Evolutionary conservation across 345 rosid species (phyloP).

Genomic region (Moricandia moricandioides): DNA sequence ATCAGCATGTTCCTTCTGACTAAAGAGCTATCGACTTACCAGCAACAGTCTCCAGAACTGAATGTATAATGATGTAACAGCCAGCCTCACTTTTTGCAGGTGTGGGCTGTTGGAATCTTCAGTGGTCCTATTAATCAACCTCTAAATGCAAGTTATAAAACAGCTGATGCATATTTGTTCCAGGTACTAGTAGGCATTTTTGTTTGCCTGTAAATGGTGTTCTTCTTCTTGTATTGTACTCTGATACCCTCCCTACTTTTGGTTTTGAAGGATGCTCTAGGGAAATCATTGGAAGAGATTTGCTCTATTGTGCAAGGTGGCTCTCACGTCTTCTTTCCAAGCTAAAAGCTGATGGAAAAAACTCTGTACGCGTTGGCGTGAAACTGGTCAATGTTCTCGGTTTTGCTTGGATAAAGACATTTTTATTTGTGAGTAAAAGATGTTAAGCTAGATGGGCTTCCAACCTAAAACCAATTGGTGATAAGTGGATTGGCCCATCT

Average conservation of each 20-base stretch:
- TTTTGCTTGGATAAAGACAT: neutral
- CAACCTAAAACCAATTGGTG: no score
- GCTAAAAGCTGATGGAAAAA: neutral
- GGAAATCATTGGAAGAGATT: neutral
- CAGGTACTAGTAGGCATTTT: neutral
- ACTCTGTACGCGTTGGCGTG: neutral
- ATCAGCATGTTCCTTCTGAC: neutral
- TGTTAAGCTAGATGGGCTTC: no score
- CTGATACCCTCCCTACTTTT: neutral
- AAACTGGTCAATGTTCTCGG: neutral
- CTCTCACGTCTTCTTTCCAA: neutral
- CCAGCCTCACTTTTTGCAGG: neutral
- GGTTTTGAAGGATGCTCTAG: neutral
- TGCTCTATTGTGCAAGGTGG: neutral
- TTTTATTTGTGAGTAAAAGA: neutral
- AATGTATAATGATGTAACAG: neutral
- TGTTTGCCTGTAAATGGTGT: neutral
- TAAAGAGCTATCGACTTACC: neutral
- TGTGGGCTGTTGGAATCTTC: neutral
- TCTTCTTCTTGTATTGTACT: neutral
- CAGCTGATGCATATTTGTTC: neutral
- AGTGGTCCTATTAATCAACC: neutral
- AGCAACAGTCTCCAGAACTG: neutral
- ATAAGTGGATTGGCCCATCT: no score
- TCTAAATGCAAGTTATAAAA: neutral